These are phyloP conservation scores for Mollisiaceae sp. DNA, from an alignment of 2,329 filamentous ascomycete species.

Conservation along the genomic window DNA sequence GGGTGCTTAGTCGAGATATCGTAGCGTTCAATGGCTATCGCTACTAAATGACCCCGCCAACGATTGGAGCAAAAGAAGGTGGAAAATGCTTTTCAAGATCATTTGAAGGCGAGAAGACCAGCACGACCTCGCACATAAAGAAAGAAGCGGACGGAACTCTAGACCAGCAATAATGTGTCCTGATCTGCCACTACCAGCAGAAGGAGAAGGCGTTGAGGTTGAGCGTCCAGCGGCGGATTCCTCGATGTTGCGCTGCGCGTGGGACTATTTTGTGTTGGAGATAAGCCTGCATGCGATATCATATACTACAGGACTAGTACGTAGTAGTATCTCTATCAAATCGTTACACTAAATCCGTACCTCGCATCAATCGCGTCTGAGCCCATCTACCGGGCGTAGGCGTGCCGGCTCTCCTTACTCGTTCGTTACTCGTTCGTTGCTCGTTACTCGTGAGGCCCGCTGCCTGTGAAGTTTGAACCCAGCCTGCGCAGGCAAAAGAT, in stretches of 20 bases:
- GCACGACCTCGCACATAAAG: background rate
- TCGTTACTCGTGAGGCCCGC: too few relatives aligned
- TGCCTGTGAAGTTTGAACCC: too few relatives aligned
- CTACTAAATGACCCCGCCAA: constrained; percentile 36
- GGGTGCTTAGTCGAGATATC: background rate
- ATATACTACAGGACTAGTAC: too few relatives aligned
- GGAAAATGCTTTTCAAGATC: constrained; percentile 36
- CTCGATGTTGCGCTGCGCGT: background rate
- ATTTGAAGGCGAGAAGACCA: constrained; percentile 32
- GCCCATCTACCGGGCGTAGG: constrained; percentile 18
- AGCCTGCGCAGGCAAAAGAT: constrained; percentile 11
- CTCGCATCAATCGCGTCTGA: constrained; percentile 20
- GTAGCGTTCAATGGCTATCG: constrained; percentile 33
- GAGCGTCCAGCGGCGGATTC: background rate
- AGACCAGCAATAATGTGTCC: background rate
- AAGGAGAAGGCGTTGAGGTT: background rate
- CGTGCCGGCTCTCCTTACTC: background rate
- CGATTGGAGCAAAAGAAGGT: constrained; percentile 41
- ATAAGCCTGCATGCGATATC: constrained; percentile 15
- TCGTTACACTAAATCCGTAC: constrained; percentile 16
- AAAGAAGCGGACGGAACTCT: background rate
- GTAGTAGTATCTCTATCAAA: constrained; percentile 9
- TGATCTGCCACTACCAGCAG: constrained; percentile 9
- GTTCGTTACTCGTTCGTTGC: constrained; percentile 16
- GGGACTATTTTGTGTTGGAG: constrained; percentile 11